Evolutionary conservation across 2,329 filamentous ascomycete species (phyloP).

Genomic region (Diaporthe amygdali): DNA sequence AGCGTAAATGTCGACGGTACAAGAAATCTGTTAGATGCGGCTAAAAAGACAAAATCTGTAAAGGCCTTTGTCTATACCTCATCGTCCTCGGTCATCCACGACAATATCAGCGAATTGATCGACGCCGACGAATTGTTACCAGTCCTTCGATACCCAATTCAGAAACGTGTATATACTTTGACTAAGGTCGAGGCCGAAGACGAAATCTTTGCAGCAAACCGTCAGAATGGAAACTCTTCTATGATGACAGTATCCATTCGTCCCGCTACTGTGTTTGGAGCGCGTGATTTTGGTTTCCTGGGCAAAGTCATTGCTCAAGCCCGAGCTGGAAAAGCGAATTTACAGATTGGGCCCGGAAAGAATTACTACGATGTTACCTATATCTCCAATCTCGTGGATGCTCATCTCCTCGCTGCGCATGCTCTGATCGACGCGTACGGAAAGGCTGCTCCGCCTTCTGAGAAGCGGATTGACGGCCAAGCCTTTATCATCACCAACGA

Average conservation of each 20-base stretch:
- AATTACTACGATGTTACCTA: slow-evolving; percentile 37
- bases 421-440: slow-evolving; percentile 31
- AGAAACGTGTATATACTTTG: slow-evolving; percentile 30
- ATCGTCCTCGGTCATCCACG: slow-evolving; percentile 29
- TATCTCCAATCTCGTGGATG: slow-evolving; percentile 32
- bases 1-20: slow-evolving; percentile 29
- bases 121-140: slow-evolving; percentile 28
- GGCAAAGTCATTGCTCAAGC: slow-evolving; percentile 23
- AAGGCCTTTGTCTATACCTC: slow-evolving; percentile 30
- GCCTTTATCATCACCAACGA: slow-evolving; percentile 41
- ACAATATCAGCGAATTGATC: slow-evolving; percentile 27
- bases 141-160: slow-evolving; percentile 28
- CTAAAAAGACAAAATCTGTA: slow-evolving; percentile 17
- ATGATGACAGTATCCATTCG: not conserved
- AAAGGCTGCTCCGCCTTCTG: slow-evolving; percentile 23
- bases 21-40: slow-evolving; percentile 25
- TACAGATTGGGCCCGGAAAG: slow-evolving; percentile 33
- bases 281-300: not conserved
- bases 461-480: slow-evolving; percentile 36
- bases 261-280: not conserved
- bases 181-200: slow-evolving; percentile 29
- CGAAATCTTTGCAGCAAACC: slow-evolving; percentile 28
- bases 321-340: slow-evolving; percentile 26
- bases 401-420: slow-evolving; percentile 34
- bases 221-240: not conserved